phyloP scores from a whole-genome alignment of 2,329 filamentous ascomycete genomes.

The Stachybotrys echinatus region DNA sequence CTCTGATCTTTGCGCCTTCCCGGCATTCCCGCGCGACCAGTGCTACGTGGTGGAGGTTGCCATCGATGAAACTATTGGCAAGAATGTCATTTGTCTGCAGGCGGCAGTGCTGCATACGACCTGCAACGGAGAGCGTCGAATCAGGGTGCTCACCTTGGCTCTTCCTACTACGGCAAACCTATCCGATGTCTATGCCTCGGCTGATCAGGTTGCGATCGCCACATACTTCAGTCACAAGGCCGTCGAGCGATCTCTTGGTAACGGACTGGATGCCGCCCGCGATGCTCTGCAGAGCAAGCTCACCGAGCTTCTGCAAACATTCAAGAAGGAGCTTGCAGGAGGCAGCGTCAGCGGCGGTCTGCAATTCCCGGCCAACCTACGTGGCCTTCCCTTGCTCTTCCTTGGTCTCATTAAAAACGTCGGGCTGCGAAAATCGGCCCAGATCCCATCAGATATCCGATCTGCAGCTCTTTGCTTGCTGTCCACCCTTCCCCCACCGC shows the following conservation, averaged over 20 bases:
- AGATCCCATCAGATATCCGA: conserved; percentile 89
- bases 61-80: conserved; percentile 90
- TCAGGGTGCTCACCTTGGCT: conserved; percentile 87
- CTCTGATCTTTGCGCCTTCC: conserved; percentile 96
- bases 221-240: conserved; percentile 97
- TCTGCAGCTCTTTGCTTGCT: conserved; percentile 88
- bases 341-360: conserved; percentile 93
- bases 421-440: conserved; percentile 83
- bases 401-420: conserved; percentile 94
- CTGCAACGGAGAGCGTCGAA: conserved; percentile 93
- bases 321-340: conserved; percentile 92
- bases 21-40: conserved; percentile 94
- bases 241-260: conserved; percentile 81
- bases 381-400: conserved; percentile 84
- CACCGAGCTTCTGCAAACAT: conserved; percentile 87
- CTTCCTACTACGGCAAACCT: conserved; percentile 89
- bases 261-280: conserved; percentile 81
- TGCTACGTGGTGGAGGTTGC: conserved; percentile 97
- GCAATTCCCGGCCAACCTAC: conserved; percentile 89
- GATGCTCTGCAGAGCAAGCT: conserved; percentile 90
- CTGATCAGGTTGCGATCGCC: conserved; percentile 88
- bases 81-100: conserved; percentile 89
- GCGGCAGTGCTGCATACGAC: conserved; percentile 95
- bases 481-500: conserved; percentile 86
- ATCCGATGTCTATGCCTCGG: conserved; percentile 88